These are phyloP conservation scores for Suillus paluster DNA, from an alignment of 768 basidiomycete genomes.

Conservation along the genomic window DNA sequence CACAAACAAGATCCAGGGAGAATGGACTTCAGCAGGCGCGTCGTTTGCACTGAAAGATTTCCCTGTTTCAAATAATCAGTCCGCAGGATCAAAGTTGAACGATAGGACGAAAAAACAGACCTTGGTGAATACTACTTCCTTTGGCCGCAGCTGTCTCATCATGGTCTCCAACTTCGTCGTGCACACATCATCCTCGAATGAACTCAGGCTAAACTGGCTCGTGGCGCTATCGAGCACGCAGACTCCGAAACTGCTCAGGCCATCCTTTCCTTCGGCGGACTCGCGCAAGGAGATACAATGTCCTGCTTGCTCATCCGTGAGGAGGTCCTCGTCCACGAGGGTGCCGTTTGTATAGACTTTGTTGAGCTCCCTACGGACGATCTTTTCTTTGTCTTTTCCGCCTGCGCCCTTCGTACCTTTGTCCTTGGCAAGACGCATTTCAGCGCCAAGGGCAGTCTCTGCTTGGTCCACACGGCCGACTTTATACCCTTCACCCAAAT, in stretches of 20 bases:
- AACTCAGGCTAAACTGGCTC: constrained; percentile 89
- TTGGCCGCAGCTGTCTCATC: constrained; percentile 87
- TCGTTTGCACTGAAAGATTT: constrained; percentile 82
- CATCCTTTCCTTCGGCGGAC: constrained; percentile 35
- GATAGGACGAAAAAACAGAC: constrained; percentile 41
- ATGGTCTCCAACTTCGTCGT: constrained; percentile 93
- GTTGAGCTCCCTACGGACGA: constrained; percentile 89
- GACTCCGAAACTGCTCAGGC: constrained; percentile 74
- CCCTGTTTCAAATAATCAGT: constrained; percentile 53
- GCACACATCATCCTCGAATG: constrained; percentile 91
- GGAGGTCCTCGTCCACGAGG: constrained; percentile 85
- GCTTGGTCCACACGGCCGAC: constrained; percentile 97
- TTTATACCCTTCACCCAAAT: constrained; percentile 67
- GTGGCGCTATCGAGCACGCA: constrained; percentile 95
- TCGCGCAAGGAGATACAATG: constrained; percentile 93
- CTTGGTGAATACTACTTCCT: constrained; percentile 91
- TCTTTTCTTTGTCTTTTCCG: constrained; percentile 77
- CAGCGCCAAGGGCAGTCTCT: constrained; percentile 95
- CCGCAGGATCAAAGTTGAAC: background rate
- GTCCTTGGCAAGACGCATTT: constrained; percentile 86
- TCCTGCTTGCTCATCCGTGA: constrained; percentile 92
- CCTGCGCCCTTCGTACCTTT: constrained; percentile 43
- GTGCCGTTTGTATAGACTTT: constrained; percentile 98
- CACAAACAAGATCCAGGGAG: constrained; percentile 84
- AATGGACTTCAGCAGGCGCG: constrained; percentile 78